Percentiles rank a stretch among this genome's conserved stretches.
phyloP scores from a whole-genome alignment of 345 rosid genomes.

The Leavenworthia alabamica region DNA sequence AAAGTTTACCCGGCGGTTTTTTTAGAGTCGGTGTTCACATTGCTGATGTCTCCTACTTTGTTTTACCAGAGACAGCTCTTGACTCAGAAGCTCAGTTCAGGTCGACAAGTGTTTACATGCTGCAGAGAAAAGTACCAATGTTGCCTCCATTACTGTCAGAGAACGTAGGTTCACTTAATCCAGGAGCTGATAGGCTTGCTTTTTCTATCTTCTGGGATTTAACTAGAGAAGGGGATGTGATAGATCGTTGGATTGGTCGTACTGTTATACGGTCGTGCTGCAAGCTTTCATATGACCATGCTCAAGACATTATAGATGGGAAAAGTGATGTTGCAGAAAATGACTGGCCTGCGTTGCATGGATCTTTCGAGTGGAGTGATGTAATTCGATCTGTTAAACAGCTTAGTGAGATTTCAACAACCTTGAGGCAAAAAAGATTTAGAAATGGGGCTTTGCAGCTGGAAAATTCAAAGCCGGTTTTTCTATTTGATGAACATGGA shows the following conservation, averaged over 20 bases:
- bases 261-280: slow-evolving; percentile 74
- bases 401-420: slow-evolving; percentile 57
- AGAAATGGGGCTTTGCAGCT: slow-evolving; percentile 67
- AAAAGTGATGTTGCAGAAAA: slow-evolving; percentile 25
- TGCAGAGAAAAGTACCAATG: slow-evolving; percentile 61
- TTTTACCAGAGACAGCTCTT: slow-evolving; percentile 64
- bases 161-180: slow-evolving; percentile 64
- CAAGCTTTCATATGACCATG: slow-evolving; percentile 78
- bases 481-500: slow-evolving; percentile 64
- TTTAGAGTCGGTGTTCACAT: slow-evolving; percentile 86
- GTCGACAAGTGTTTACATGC: slow-evolving; percentile 76
- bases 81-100: slow-evolving; percentile 74
- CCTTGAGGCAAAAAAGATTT: slow-evolving; percentile 53
- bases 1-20: slow-evolving; percentile 46
- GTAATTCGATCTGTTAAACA: slow-evolving; percentile 45
- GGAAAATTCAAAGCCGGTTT: slow-evolving; percentile 50
- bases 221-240: slow-evolving; percentile 45
- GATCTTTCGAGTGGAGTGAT: slow-evolving; percentile 59
- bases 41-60: slow-evolving; percentile 82
- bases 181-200: slow-evolving; percentile 79
- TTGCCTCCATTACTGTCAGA: slow-evolving; percentile 73
- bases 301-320: slow-evolving; percentile 61
- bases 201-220: slow-evolving; percentile 83
- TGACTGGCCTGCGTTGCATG: slow-evolving; percentile 49
- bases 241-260: slow-evolving; percentile 75